A percentile compares a stretch with the other conserved stretches of the same genome.
Conservation (phyloP, 2,329 filamentous ascomycete species). For the Ophiocordyceps polyrhachis-furcata region DNA sequence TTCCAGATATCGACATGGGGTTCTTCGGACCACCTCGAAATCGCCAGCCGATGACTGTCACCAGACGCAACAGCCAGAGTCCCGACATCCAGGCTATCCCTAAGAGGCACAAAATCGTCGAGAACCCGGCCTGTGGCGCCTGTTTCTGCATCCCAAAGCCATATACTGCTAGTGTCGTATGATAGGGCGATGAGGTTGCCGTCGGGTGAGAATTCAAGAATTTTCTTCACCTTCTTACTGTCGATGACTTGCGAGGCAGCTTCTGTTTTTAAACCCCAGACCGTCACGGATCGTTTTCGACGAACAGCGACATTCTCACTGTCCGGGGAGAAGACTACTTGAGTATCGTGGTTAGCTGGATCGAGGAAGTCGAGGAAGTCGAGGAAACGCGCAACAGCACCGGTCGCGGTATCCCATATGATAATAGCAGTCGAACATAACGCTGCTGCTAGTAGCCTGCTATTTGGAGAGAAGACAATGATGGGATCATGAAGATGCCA, state of each 20-base stretch:
- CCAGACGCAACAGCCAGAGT: background rate
- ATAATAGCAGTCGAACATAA: background rate
- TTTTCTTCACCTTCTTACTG: background rate
- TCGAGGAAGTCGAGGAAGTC: background rate
- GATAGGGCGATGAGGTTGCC: background rate
- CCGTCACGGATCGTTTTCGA: background rate
- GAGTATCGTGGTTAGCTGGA: no score
- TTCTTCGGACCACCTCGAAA: background rate
- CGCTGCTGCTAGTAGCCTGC: background rate
- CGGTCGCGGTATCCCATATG: background rate
- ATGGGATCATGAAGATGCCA: background rate
- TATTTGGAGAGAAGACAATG: background rate
- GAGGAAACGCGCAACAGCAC: no score
- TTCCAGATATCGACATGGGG: background rate
- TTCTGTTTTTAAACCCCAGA: background rate
- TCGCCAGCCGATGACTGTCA: background rate
- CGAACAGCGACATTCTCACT: no score
- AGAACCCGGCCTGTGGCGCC: background rate
- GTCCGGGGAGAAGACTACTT: background rate
- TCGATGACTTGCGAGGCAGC: background rate
- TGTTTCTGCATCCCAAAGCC: background rate
- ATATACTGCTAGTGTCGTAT: background rate
- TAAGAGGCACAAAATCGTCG: background rate
- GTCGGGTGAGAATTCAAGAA: background rate
- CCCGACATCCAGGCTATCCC: no score